A percentile compares a stretch with the other conserved stretches of the same genome.
Conservation (phyloP, 2,329 filamentous ascomycete genomes). For the Aspergillus sp. region DNA sequence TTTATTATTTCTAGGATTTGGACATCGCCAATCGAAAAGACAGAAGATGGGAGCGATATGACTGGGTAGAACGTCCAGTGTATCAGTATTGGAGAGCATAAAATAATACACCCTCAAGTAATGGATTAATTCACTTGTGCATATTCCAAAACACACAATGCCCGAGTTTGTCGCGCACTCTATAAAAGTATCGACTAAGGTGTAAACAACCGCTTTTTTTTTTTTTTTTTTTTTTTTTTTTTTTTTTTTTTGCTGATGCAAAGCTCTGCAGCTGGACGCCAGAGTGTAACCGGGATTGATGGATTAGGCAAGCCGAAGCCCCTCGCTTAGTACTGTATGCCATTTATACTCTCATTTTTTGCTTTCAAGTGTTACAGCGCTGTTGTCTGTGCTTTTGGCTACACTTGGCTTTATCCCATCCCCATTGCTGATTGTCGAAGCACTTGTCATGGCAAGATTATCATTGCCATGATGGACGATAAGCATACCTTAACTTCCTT, state of each 20-base stretch:
- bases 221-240: too few species aligned
- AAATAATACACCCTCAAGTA: neutral
- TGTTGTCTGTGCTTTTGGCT: neutral
- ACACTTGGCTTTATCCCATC: neutral
- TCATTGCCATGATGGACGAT: neutral
- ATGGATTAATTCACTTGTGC: neutral
- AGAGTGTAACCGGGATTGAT: conserved; percentile 10
- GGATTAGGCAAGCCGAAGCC: conserved; percentile 20
- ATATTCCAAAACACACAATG: neutral
- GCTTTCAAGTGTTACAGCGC: neutral
- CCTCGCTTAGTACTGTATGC: neutral
- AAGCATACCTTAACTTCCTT: neutral
- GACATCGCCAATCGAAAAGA: too few species aligned
- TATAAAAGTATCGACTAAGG: neutral
- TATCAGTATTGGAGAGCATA: neutral
- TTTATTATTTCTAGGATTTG: too few species aligned
- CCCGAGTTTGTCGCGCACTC: too few species aligned
- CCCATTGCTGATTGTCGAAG: neutral
- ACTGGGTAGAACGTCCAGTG: too few species aligned
- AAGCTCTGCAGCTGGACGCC: neutral
- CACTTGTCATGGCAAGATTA: neutral
- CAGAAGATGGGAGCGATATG: too few species aligned
- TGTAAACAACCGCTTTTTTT: neutral
- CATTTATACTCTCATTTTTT: neutral
- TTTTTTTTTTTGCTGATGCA: neutral